These are phyloP conservation scores for Marasmius sp. DNA, from an alignment of 1,284 basidiomycete genomes.

Conservation along the genomic window DNA sequence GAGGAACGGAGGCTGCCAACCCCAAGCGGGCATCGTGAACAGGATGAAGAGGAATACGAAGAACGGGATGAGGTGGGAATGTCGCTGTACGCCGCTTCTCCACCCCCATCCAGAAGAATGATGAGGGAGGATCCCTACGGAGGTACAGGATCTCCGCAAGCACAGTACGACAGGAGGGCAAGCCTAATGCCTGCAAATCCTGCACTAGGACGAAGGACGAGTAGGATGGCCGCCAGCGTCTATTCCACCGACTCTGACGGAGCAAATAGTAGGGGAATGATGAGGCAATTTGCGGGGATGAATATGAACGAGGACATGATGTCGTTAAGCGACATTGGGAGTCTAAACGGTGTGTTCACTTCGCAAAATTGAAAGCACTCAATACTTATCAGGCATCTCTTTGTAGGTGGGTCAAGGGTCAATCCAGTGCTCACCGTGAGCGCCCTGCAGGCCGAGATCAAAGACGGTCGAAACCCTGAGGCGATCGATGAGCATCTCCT, in stretches of 20 bases:
- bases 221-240: neutral
- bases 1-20: neutral
- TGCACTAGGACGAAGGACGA: neutral
- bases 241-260: neutral
- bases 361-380: neutral
- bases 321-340: neutral
- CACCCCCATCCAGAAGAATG: neutral
- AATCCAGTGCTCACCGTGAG: conserved; percentile 12
- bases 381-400: neutral
- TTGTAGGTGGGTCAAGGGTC: neutral
- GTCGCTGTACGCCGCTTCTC: neutral
- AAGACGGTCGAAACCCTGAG: conserved; percentile 3
- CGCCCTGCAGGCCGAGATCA: conserved; percentile 15
- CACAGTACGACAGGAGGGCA: neutral
- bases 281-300: neutral
- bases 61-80: neutral
- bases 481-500: conserved; percentile 9
- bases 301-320: neutral
- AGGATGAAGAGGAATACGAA: neutral
- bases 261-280: neutral
- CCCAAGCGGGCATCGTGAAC: neutral
- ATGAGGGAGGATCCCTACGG: neutral
- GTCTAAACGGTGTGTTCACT: neutral
- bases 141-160: neutral
- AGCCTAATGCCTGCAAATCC: neutral